Percentiles rank a stretch among this genome's conserved stretches.
Conservation (phyloP, 2,329 filamentous ascomycete genomes). For the Mycosphaerella arachidis region DNA sequence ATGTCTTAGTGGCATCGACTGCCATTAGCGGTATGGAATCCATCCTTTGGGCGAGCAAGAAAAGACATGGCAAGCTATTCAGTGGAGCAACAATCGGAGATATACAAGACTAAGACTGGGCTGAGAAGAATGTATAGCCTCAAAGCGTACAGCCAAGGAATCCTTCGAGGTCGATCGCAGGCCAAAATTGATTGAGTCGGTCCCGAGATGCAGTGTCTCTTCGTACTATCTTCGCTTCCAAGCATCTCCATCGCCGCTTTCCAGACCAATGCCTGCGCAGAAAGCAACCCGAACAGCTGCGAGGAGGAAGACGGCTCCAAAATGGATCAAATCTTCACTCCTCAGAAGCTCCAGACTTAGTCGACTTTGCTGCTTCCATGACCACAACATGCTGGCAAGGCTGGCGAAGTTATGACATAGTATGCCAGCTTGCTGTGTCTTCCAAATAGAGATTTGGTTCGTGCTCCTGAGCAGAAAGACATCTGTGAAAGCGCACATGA, state of each 20-base stretch:
- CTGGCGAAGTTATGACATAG: conserved; percentile 13
- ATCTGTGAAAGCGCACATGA: conserved; percentile 13
- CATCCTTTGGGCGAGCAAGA: too few species aligned
- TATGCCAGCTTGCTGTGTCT: conserved; percentile 13
- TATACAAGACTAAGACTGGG: neutral
- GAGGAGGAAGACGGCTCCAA: conserved; percentile 8
- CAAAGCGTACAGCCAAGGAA: neutral
- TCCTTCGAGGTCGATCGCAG: neutral
- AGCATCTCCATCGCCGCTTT: neutral
- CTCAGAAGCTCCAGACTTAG: conserved; percentile 3
- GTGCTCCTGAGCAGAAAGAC: conserved; percentile 12
- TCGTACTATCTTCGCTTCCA: neutral
- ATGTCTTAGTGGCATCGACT: too few species aligned
- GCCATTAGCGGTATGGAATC: too few species aligned
- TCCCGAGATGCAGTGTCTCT: neutral
- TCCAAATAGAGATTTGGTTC: conserved; percentile 17
- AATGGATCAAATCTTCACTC: conserved; percentile 12
- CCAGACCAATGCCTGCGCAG: conserved; percentile 10
- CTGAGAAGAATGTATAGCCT: neutral
- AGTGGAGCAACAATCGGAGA: too few species aligned
- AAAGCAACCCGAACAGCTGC: conserved; percentile 13
- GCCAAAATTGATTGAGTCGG: neutral
- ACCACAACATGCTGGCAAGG: conserved; percentile 9
- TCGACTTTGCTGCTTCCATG: conserved; percentile 10
- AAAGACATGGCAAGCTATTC: too few species aligned